Evolutionary conservation across 1,284 basidiomycete species (phyloP).

Genomic region (Polyporus tsugae): DNA sequence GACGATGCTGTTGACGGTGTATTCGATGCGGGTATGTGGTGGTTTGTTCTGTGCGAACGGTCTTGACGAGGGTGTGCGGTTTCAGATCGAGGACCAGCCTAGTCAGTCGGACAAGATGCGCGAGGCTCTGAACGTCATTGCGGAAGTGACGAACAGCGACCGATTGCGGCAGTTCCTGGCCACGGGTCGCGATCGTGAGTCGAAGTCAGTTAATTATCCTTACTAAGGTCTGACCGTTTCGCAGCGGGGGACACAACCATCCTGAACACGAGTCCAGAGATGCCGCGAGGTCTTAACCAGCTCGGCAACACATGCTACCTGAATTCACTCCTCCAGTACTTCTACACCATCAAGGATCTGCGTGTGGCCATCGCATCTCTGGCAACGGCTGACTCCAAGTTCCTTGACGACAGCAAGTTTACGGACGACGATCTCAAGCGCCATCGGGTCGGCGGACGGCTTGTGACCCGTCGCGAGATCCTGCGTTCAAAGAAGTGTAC

Average conservation of each 20-base stretch:
- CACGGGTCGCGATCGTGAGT: conserved; percentile 78
- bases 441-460: conserved; percentile 86
- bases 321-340: conserved; percentile 90
- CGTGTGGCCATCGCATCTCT: conserved; percentile 78
- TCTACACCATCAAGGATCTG: conserved; percentile 93
- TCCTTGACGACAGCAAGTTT: conserved; percentile 71
- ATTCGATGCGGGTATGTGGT: conserved; percentile 71
- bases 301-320: conserved; percentile 95
- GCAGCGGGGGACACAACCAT: conserved; percentile 67
- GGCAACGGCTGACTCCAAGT: conserved; percentile 61
- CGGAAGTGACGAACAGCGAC: conserved; percentile 77
- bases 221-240: not conserved
- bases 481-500: conserved; percentile 85
- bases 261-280: conserved; percentile 61
- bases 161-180: conserved; percentile 72
- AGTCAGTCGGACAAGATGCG: conserved; percentile 68
- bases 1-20: conserved; percentile 77
- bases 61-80: not conserved
- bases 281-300: conserved; percentile 90
- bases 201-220: not conserved
- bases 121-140: conserved; percentile 72
- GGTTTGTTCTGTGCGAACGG: conserved; percentile 12
- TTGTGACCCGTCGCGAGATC: conserved; percentile 84
- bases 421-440: conserved; percentile 82
- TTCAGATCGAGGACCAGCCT: conserved; percentile 75